Evolutionary conservation across 192 early-diverging fungal genomes (phyloP), one percentile per base, ranked within the genome.

Genomic region (Backusella liffmaniae): DNA sequence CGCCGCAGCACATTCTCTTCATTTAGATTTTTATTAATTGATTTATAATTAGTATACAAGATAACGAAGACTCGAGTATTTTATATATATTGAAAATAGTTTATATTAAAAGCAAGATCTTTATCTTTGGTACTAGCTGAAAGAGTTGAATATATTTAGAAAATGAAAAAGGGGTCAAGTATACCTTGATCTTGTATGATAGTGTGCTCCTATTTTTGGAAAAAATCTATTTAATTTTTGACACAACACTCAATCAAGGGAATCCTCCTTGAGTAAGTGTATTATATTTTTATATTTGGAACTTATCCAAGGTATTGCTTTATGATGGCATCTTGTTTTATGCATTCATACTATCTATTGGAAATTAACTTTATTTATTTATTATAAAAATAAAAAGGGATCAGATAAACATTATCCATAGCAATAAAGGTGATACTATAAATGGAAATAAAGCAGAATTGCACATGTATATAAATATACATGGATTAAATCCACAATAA

Each of bases 151-250:
- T 49, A 7, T 49, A 49, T 49, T n/a, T 49, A 49, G 15, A 49
- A 49, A 49, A 6, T 18, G 46, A 5, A 49, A 49, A 49, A 49
- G 46, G 18, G 46, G 21, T 49, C 13, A 15, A 18, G n/a, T 49
- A 49, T 49, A 49, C 6, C 4, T 49, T 49, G 46, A 16, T 49
- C 5, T n/a, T 49, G 15, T n/a, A 49, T 49, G 5, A 4, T 26
- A 4, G 26, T 29, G 10, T 62, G 21, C 56, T 26, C 56, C 56
- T 62, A 62, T 62, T 62, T 62, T 29, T 62, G 56, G 56, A 29
- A 62, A 62, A 29, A 62, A 62, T 13, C 56, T n/a, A 62, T 62
- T 62, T 62, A 29, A 62, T 62, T 62, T 62, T 62, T 62, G 56
- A 62, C 56, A 62, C 56, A 29, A 62, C 10, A 62, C 21, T 56